Percentiles rank a stretch among this genome's conserved stretches.
Conservation (phyloP, 2,329 filamentous ascomycete genomes). For the Aspergillus latus region DNA sequence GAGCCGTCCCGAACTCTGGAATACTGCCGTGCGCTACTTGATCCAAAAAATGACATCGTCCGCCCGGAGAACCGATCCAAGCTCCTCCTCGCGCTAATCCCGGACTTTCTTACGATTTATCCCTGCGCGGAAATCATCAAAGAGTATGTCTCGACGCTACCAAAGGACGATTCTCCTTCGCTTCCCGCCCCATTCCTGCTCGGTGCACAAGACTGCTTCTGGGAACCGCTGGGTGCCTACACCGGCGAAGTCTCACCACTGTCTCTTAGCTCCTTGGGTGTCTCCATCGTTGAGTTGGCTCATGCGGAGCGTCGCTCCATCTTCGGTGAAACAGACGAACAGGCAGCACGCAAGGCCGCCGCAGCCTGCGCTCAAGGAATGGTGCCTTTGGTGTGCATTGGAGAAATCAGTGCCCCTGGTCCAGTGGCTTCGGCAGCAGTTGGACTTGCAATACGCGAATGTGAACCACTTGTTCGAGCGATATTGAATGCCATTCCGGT, state of each 20-base stretch:
- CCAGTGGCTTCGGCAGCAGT: conserved; percentile 51
- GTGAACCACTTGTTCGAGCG: conserved; percentile 62
- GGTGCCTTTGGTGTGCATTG: conserved; percentile 76
- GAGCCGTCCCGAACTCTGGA: conserved; percentile 52
- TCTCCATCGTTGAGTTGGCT: conserved; percentile 72
- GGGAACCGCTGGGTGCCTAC: conserved; percentile 68
- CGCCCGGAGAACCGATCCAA: conserved; percentile 47
- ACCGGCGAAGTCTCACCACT: conserved; percentile 75
- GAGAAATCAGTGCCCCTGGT: conserved; percentile 60
- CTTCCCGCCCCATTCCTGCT: conserved; percentile 55
- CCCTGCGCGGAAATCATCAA: conserved; percentile 44
- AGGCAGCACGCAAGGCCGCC: conserved; percentile 66
- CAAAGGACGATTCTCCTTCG: conserved; percentile 25
- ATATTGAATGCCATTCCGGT: conserved; percentile 62
- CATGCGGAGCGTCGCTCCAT: conserved; percentile 74
- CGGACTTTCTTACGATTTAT: conserved; percentile 70
- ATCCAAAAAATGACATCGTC: conserved; percentile 48
- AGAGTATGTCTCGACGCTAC: conserved; percentile 28
- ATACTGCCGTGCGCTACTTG: conserved; percentile 55
- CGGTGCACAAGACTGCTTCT: conserved; percentile 75
- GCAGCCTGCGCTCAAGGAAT: conserved; percentile 69
- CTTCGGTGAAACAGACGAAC: conserved; percentile 72
- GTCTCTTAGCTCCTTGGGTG: conserved; percentile 66
- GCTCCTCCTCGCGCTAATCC: conserved; percentile 73
- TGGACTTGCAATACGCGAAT: conserved; percentile 63